Evolutionary conservation across 768 basidiomycete genomes (phyloP), one percentile per base, ranked within the genome.

Genomic region (Lactifluus subvellereus): DNA sequence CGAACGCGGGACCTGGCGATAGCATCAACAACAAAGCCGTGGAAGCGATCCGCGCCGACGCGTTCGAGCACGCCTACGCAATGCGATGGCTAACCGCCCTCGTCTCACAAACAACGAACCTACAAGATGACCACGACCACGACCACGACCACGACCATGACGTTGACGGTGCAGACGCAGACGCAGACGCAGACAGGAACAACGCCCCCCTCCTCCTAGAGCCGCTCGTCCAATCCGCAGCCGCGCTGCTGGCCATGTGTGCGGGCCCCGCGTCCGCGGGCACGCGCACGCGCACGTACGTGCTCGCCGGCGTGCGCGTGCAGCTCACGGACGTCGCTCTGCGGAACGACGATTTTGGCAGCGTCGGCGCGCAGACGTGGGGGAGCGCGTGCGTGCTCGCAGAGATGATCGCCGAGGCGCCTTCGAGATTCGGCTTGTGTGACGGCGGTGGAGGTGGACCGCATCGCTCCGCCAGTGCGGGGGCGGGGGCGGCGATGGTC

Each of bases 351-450:
- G 87, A 90, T 67, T 86, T 84, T 65, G 74, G 77, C 13, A 88
- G 85, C 59, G 84, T 92, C 18, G 92, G 92, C 1, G 85, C 90
- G 32, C 92, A 94, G 74, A 94, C 91, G 0, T 95, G 92, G 93
- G 91, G 91, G 4, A 84, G 87, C 10, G 87, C 90, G 3, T 91
- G 87, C 67, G 82, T 94, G 7, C 78, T 95, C 59, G 83, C 91
- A 0, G 87, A 91, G 70, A 80, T 85, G 74, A 82, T 94, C 45
- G 81, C 81, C 3, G 79, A 84, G 33, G 70, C 77, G 35, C 88
- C 91, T 0, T 69, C 66, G 3, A 65, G 65, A 32, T 91, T 87
- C 69, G 81, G 80, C 9, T 70, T 84, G 4, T 33, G 42, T 22
- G 40, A 20, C 8, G 22, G 51, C n/a, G 20, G 7, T 20, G 50